Evolutionary conservation across 345 rosid species (phyloP).

Genomic region (Brassica cretica): DNA sequence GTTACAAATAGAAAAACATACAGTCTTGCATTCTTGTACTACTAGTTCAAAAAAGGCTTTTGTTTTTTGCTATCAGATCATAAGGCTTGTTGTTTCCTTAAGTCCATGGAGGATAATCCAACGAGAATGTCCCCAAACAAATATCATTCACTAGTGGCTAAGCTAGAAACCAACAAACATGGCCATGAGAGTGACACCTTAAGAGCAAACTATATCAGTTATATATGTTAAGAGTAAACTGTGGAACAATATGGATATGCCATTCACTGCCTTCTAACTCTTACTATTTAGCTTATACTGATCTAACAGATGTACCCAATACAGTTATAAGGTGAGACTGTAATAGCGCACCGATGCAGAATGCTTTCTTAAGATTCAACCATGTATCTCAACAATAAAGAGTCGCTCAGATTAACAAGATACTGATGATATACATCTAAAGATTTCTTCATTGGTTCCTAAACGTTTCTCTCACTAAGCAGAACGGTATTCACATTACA

Average conservation of each 20-base stretch:
- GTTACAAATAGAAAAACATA: conserved; percentile 9
- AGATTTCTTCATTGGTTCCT: conserved; percentile 4
- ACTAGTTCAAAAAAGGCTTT: neutral
- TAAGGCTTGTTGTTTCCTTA: neutral
- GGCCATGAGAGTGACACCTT: neutral
- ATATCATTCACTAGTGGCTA: neutral
- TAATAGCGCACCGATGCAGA: neutral
- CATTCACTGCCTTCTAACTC: conserved; percentile 2
- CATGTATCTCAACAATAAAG: conserved; percentile 11
- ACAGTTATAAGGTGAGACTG: neutral
- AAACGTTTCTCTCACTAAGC: conserved; percentile 1
- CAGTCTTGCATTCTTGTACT: neutral
- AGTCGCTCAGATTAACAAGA: conserved; percentile 4
- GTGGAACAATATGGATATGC: neutral
- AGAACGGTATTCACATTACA: conserved; percentile 12
- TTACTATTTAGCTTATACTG: neutral
- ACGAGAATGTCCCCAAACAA: neutral
- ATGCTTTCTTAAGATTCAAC: conserved; percentile 25
- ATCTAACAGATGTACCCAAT: neutral
- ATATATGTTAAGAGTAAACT: neutral
- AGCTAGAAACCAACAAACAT: neutral
- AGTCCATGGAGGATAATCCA: neutral
- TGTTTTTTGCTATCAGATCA: conserved; percentile 4
- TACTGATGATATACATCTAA: neutral
- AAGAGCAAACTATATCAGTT: neutral